phyloP scores from a whole-genome alignment of 2,329 filamentous ascomycete species.

The Epicoccum nigrum region DNA sequence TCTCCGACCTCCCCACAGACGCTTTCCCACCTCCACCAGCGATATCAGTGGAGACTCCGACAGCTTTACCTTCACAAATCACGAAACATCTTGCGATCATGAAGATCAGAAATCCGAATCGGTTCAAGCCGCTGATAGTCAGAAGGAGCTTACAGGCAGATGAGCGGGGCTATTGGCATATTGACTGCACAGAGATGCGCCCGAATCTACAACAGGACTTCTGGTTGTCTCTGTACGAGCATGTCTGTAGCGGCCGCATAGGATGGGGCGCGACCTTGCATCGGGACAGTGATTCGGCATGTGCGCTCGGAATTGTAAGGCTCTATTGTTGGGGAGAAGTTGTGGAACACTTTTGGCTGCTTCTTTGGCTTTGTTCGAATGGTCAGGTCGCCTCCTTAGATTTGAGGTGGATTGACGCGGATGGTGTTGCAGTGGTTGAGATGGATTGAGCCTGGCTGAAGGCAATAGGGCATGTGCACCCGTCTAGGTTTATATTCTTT shows the following conservation, averaged over 20 bases:
- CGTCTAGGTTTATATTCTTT: too few relatives aligned
- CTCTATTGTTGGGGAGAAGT: conserved; percentile 82
- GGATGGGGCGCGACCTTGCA: conserved; percentile 71
- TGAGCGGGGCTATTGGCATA: conserved; percentile 79
- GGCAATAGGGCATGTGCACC: neutral
- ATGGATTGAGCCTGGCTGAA: conserved; percentile 46
- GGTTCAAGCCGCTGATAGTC: conserved; percentile 47
- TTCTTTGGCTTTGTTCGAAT: conserved; percentile 75
- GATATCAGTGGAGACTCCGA: conserved; percentile 26
- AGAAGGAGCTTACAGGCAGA: conserved; percentile 59
- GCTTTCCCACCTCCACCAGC: conserved; percentile 35
- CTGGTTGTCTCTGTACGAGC: conserved; percentile 68
- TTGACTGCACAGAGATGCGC: conserved; percentile 66
- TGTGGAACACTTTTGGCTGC: conserved; percentile 73
- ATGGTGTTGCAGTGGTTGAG: conserved; percentile 61
- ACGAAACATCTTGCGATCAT: conserved; percentile 32
- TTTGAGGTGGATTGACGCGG: conserved; percentile 70
- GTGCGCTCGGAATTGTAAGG: conserved; percentile 56
- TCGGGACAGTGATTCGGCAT: conserved; percentile 40
- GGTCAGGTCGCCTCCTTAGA: conserved; percentile 64
- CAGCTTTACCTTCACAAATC: conserved; percentile 35
- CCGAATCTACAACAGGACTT: conserved; percentile 56
- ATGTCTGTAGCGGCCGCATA: conserved; percentile 63
- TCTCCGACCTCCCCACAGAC: conserved; percentile 29
- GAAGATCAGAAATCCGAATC: conserved; percentile 36